Percentiles rank a stretch among this genome's conserved stretches.
Conservation (phyloP, 495 filamentous ascomycete genomes). For the Filosporella fistucella region DNA sequence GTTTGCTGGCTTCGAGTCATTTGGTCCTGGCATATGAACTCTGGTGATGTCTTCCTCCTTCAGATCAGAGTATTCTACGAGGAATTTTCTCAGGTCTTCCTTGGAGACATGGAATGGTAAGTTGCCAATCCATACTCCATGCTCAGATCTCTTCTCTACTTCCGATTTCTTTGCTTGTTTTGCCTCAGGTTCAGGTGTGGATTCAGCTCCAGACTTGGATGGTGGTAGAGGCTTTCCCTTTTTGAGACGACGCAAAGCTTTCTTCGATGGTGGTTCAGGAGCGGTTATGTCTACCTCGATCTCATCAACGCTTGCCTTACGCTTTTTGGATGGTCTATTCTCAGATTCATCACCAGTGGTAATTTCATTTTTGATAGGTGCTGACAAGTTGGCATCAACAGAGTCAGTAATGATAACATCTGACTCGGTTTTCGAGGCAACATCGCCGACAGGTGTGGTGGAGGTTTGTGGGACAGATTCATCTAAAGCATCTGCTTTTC, state of each 20-base stretch:
- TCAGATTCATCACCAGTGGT: no score
- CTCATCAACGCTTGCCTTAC: slow-evolving; percentile 59
- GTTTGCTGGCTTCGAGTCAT: slow-evolving; percentile 39
- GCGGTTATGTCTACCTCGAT: slow-evolving; percentile 84
- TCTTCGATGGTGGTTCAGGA: slow-evolving; percentile 92
- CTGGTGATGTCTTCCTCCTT: slow-evolving; percentile 69
- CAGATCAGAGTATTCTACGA: slow-evolving; percentile 67
- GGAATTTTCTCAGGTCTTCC: slow-evolving; percentile 66
- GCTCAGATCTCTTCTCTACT: slow-evolving; percentile 62
- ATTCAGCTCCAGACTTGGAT: slow-evolving; percentile 26
- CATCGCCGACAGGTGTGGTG: no score
- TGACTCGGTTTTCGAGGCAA: no score
- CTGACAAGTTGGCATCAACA: no score
- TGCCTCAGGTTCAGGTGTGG: slow-evolving; percentile 33
- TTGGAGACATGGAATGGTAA: slow-evolving; percentile 74
- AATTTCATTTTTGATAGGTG: slow-evolving; percentile 2
- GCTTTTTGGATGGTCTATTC: slow-evolving; percentile 56
- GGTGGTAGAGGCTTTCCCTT: slow-evolving; percentile 56
- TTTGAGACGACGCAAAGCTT: slow-evolving; percentile 74
- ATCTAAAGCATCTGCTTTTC: slow-evolving; percentile 13
- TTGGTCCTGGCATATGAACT: slow-evolving; percentile 67
- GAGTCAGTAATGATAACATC: no score
- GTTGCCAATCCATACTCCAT: slow-evolving; percentile 96
- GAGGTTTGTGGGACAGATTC: neutral
- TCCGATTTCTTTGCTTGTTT: slow-evolving; percentile 30